Evolutionary conservation across 805 yeast species (phyloP), one percentile per base, ranked within the genome.

Genomic region (Metschnikowia lunata): DNA sequence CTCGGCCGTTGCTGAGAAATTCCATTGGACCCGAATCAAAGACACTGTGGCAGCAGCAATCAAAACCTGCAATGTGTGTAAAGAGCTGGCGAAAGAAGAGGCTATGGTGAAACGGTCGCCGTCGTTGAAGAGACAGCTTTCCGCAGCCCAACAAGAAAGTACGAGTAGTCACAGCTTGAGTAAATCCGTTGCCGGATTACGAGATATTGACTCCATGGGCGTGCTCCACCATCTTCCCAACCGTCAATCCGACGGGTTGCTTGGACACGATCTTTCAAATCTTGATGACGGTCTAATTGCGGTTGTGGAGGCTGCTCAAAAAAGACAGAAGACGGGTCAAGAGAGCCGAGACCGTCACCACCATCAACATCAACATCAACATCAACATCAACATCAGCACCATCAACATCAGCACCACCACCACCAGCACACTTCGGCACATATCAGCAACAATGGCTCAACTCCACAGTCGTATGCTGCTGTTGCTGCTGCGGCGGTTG

Each of bases 1-100:
- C 0, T 69, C 91, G 0, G 66, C 76, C 13, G 78, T 93, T 13
- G 78, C 90, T 1, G 93, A 85, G 49, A 77, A 78, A 53, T 91
- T 85, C 55, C 95, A 88, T 62, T 91, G 98, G 97, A 79, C 88
- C 1, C 78, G 95, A 40, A 85, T 91, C 50, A 90, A 93, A 63
- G 88, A 80, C 45, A 88, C 96, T 0, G 97, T 87, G 1, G 82
- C 85, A 1, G 79, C 80, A 28, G 91, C 88, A 1, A 82, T 90
- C 42, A 73, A 83, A 43, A 78, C 80, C 47, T 93, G 98, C 61
- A 70, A 74, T 1, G 83, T 80, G 40, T 91, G 98, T 62, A 71
- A 83, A 32, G 83, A 80, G 48, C 72, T 64, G 26, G 48, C 59
- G 13, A 54, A 59, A 36, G 65, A 59, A 26, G 56, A 52, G 30